Evolutionary conservation across 2,329 filamentous ascomycete genomes (phyloP).

Genomic region (Amesomyces nigricolor): DNA sequence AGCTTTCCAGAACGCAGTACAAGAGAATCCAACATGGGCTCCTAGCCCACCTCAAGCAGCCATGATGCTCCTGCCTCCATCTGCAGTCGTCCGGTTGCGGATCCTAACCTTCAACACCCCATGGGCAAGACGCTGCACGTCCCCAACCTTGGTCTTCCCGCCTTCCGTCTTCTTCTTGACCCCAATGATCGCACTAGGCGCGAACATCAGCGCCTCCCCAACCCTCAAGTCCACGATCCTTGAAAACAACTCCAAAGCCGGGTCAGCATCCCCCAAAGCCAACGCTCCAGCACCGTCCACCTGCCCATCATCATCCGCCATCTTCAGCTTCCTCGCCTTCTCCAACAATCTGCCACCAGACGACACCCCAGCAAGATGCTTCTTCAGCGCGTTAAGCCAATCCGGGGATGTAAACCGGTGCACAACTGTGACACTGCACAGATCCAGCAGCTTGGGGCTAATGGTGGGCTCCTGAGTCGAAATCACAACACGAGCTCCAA

Average conservation of each 20-base stretch:
- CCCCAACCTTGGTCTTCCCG: background rate
- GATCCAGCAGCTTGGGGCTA: conserved; percentile 60
- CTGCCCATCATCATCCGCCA: conserved; percentile 3
- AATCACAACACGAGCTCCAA: conserved; percentile 61
- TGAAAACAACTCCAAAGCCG: conserved; percentile 34
- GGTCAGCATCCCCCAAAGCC: conserved; percentile 21
- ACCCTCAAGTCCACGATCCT: conserved; percentile 39
- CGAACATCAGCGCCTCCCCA: conserved; percentile 44
- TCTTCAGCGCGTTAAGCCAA: conserved; percentile 29
- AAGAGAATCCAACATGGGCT: background rate
- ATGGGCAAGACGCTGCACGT: conserved; percentile 32
- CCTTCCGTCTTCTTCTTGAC: conserved; percentile 24
- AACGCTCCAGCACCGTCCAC: conserved; percentile 12
- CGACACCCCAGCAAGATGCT: conserved; percentile 30
- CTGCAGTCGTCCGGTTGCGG: conserved; percentile 38
- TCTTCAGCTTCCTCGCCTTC: conserved; percentile 16
- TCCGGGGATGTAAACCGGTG: conserved; percentile 56
- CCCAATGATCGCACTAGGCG: conserved; percentile 38
- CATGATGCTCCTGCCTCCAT: conserved; percentile 43
- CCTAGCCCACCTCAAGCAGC: conserved; percentile 26
- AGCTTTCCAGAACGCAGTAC: conserved; percentile 3
- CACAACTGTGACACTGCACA: conserved; percentile 66
- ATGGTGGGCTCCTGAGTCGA: conserved; percentile 75
- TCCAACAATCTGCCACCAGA: conserved; percentile 21
- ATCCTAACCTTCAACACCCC: conserved; percentile 38